Conservation (phyloP, 495 filamentous ascomycete species). For the Penicillium flavigenum region DNA sequence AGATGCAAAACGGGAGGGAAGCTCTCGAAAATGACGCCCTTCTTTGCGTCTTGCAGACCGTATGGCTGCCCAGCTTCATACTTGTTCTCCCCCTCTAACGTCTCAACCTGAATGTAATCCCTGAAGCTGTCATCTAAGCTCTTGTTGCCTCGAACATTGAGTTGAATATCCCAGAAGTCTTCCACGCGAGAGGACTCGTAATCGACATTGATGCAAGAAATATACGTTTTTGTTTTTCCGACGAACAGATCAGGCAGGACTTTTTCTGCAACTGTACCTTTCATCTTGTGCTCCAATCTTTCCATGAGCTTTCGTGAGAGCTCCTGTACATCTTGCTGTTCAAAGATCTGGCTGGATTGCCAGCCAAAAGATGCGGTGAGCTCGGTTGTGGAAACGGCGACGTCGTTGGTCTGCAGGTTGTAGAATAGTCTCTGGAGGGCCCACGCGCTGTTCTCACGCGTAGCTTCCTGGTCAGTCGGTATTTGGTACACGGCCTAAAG, state of each 20-base stretch:
- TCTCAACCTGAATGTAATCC: conserved; percentile 95
- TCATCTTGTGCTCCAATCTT: conserved; percentile 94
- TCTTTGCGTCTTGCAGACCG: conserved; percentile 93
- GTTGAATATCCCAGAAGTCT: conserved; percentile 98
- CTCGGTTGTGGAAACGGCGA: conserved; percentile 84
- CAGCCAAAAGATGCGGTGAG: conserved; percentile 95
- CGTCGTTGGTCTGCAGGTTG: conserved; percentile 78
- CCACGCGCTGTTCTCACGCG: conserved; percentile 83
- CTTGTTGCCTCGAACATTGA: conserved; percentile 93
- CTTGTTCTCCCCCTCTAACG: conserved; percentile 96
- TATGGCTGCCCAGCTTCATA: conserved; percentile 87
- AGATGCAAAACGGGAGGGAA: conserved; percentile 95
- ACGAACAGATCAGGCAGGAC: conserved; percentile 87
- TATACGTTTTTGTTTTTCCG: conserved; percentile 96
- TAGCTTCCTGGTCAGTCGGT: conserved; percentile 81
- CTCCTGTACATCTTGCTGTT: conserved; percentile 98
- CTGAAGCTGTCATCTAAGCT: conserved; percentile 91
- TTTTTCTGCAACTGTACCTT: conserved; percentile 92
- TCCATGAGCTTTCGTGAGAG: conserved; percentile 96
- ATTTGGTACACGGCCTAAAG: conserved; percentile 92
- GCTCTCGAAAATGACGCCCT: conserved; percentile 93
- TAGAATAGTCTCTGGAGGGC: conserved; percentile 93
- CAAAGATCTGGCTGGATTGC: conserved; percentile 97
- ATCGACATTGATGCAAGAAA: conserved; percentile 96
- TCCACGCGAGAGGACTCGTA: conserved; percentile 93